Conservation (phyloP, 177 flowering plant species). For the Vitis hybrid region DNA sequence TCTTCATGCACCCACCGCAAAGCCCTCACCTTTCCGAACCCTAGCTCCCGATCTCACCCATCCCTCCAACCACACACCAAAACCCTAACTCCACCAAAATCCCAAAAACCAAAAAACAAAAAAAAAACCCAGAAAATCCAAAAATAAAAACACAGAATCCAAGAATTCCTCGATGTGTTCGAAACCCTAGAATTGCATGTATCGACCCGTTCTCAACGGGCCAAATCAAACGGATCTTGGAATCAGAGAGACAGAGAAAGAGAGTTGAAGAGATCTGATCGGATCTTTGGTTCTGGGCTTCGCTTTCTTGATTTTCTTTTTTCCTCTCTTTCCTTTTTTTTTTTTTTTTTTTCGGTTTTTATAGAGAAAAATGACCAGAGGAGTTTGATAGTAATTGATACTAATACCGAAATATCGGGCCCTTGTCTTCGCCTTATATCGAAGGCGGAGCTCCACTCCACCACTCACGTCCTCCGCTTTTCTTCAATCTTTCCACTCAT, state of each 20-base stretch:
- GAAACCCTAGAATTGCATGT: constrained; percentile 18
- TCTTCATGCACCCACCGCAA: constrained; percentile 38
- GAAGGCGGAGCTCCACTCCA: too few species aligned
- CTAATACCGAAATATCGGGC: too few species aligned
- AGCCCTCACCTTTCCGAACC: constrained; percentile 18
- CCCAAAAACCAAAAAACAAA: background rate
- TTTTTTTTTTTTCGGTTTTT: too few species aligned
- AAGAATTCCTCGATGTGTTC: background rate
- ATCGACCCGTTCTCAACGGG: constrained; percentile 1
- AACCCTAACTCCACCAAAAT: constrained; percentile 6
- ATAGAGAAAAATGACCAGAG: too few species aligned
- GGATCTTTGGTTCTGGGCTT: constrained; percentile 15
- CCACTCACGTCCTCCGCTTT: too few species aligned
- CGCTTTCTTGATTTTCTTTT: too few species aligned
- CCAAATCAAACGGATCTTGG: background rate
- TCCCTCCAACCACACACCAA: background rate
- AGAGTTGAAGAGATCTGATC: constrained; percentile 25
- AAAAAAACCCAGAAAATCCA: background rate
- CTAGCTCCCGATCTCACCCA: constrained; percentile 28
- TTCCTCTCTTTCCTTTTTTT: too few species aligned
- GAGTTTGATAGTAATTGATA: too few species aligned
- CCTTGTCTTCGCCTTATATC: too few species aligned
- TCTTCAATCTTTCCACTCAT: too few species aligned
- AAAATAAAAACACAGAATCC: background rate
- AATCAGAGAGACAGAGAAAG: background rate